Evolutionary conservation across 108 stramenopile species (phyloP).

Genomic region (Phaeodactylum tricornutum): DNA sequence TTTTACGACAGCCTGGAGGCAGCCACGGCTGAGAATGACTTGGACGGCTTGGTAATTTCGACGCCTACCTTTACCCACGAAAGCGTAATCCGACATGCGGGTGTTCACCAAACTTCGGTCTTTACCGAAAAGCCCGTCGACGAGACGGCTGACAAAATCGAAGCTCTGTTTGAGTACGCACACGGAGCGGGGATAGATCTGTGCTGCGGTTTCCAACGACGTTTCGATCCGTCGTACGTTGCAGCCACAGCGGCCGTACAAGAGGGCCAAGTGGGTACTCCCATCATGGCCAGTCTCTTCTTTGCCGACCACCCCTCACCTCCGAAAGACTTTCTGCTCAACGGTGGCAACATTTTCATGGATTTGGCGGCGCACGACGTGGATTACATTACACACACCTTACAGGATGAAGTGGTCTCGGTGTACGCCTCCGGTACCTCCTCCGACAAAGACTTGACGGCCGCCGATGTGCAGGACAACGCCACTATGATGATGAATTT

Average conservation of each 20-base stretch:
- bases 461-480: slow-evolving; percentile 49
- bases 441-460: slow-evolving; percentile 29
- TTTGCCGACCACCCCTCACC: slow-evolving; percentile 72
- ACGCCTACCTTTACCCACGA: slow-evolving; percentile 49
- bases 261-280: too few relatives aligned
- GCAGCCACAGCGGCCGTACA: slow-evolving; percentile 15
- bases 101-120: slow-evolving; percentile 17
- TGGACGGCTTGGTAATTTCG: slow-evolving; percentile 46
- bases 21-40: not conserved
- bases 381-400: slow-evolving; percentile 46
- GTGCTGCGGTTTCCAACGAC: slow-evolving; percentile 71
- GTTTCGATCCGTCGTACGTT: slow-evolving; percentile 60
- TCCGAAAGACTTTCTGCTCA: slow-evolving; percentile 41
- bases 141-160: slow-evolving; percentile 34
- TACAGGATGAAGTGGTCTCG: slow-evolving; percentile 29
- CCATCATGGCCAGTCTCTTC: slow-evolving; percentile 34
- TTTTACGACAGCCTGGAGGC: not conserved
- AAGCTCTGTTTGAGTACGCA: slow-evolving; percentile 21
- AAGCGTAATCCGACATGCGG: slow-evolving; percentile 30
- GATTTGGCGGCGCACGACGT: slow-evolving; percentile 67
- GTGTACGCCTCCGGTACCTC: slow-evolving; percentile 55
- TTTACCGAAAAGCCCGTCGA: slow-evolving; percentile 69
- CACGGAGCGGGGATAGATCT: slow-evolving; percentile 19
- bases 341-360: slow-evolving; percentile 58
- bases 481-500: slow-evolving; percentile 54